Evolutionary conservation across 108 stramenopile species (phyloP).

Genomic region (Chaetoceros tenuissimus): DNA sequence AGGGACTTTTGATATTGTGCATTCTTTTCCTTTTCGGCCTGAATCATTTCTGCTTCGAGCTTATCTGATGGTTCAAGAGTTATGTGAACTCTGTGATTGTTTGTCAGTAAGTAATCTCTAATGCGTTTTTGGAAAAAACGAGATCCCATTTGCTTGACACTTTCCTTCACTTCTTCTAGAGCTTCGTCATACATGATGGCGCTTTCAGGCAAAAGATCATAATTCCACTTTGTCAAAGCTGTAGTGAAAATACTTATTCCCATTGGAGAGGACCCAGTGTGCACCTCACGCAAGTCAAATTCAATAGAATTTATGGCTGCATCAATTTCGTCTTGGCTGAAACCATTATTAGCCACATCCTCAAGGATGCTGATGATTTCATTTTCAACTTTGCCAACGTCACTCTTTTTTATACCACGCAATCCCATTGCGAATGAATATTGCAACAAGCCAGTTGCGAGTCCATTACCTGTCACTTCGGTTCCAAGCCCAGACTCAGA

Average conservation of each 20-base stretch:
- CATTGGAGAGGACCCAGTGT: constrained; percentile 60
- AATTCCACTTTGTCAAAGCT: constrained; percentile 80
- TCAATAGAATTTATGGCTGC: constrained; percentile 83
- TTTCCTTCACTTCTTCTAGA: constrained; percentile 61
- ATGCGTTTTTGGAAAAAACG: constrained; percentile 62
- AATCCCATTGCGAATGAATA: constrained; percentile 70
- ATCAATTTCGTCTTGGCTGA: constrained; percentile 55
- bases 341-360: constrained; percentile 57
- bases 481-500: constrained; percentile 35
- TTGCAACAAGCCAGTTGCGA: constrained; percentile 53
- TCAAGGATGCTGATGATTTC: constrained; percentile 49
- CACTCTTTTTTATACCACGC: constrained; percentile 49
- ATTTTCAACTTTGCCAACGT: constrained; percentile 39
- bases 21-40: constrained; percentile 31
- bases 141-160: constrained; percentile 46
- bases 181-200: constrained; percentile 58
- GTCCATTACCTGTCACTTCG: constrained; percentile 53
- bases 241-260: constrained; percentile 79
- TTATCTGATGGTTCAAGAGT: constrained; percentile 60
- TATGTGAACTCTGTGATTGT: constrained; percentile 59
- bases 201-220: constrained; percentile 55
- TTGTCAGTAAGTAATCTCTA: constrained; percentile 52
- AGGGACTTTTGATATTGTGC: constrained; percentile 23
- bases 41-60: constrained; percentile 33
- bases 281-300: constrained; percentile 70